phyloP scores from a whole-genome alignment of 225 moss, liverwort and hornwort genomes.

The Pleurozium schreberi region DNA sequence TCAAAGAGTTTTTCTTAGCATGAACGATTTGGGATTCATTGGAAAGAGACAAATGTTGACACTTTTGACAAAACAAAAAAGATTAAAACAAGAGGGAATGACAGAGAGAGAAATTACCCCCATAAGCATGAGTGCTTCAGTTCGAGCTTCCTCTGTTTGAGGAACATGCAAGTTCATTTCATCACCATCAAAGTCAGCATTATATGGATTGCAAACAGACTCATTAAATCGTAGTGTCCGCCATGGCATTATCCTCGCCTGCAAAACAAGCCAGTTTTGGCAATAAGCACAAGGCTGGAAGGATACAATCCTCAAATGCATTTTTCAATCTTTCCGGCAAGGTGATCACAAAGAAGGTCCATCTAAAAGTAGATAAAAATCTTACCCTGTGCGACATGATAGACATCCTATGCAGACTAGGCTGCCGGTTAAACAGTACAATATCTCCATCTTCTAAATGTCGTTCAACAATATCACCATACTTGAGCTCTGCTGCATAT shows the following conservation, averaged over 20 bases:
- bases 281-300: neutral
- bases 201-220: constrained; percentile 97
- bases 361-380: neutral
- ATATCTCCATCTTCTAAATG: constrained; percentile 98
- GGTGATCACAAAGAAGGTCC: neutral
- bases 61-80: neutral
- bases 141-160: constrained; percentile 99
- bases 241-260: constrained; percentile 98
- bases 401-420: constrained; percentile 98
- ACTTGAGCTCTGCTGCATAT: constrained; percentile 92
- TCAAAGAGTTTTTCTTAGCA: neutral
- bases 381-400: constrained; percentile 94
- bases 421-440: constrained; percentile 90
- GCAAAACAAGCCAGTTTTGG: constrained; percentile 15
- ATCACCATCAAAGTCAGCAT: constrained; percentile 99
- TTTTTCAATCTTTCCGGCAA: neutral
- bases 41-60: neutral
- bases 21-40: neutral
- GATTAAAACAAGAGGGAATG: neutral
- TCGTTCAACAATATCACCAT: constrained; percentile 89
- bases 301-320: neutral
- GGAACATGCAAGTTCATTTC: constrained; percentile 99
- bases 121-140: constrained; percentile 96
- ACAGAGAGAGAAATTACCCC: constrained; percentile 45
- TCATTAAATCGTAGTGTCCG: constrained; percentile 94